Evolutionary conservation across 169 alveolate species (phyloP).

Genomic region (Plasmodium billcollinsi): DNA sequence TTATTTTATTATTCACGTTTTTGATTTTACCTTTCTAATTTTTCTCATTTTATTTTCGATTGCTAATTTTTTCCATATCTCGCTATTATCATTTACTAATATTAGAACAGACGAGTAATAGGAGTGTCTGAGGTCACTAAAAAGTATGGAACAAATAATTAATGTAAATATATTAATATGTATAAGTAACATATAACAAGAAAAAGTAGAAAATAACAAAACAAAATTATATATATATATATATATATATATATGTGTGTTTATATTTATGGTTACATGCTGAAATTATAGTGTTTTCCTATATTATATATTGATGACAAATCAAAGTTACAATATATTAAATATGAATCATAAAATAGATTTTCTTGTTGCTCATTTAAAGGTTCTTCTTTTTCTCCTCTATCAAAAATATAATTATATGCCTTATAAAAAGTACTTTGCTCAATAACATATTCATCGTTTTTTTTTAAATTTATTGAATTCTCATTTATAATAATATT

Average conservation of each 20-base stretch:
- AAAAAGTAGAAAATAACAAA: background rate
- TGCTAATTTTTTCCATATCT: slow-evolving; percentile 59
- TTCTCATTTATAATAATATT: no score
- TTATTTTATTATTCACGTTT: background rate
- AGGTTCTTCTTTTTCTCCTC: slow-evolving; percentile 5
- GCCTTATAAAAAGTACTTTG: slow-evolving; percentile 57
- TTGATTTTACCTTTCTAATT: slow-evolving; percentile 48
- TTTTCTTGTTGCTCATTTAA: slow-evolving; percentile 16
- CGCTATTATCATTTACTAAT: slow-evolving; percentile 50
- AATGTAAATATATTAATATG: background rate
- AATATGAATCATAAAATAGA: slow-evolving; percentile 14
- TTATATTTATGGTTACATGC: slow-evolving; percentile 36
- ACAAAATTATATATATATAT: background rate
- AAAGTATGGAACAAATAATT: background rate
- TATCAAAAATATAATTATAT: slow-evolving; percentile 60
- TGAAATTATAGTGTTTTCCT: slow-evolving; percentile 42
- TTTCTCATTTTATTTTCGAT: slow-evolving; percentile 54
- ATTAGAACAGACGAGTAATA: slow-evolving; percentile 55
- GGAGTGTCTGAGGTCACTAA: slow-evolving; percentile 48
- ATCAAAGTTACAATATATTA: slow-evolving; percentile 71
- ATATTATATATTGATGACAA: slow-evolving; percentile 25
- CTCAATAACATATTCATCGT: slow-evolving; percentile 23
- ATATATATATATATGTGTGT: background rate
- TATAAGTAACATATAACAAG: background rate
- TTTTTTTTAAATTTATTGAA: background rate